Evolutionary conservation across 2,329 filamentous ascomycete genomes (phyloP).

Genomic region (Scortechinia acanthostroma): DNA sequence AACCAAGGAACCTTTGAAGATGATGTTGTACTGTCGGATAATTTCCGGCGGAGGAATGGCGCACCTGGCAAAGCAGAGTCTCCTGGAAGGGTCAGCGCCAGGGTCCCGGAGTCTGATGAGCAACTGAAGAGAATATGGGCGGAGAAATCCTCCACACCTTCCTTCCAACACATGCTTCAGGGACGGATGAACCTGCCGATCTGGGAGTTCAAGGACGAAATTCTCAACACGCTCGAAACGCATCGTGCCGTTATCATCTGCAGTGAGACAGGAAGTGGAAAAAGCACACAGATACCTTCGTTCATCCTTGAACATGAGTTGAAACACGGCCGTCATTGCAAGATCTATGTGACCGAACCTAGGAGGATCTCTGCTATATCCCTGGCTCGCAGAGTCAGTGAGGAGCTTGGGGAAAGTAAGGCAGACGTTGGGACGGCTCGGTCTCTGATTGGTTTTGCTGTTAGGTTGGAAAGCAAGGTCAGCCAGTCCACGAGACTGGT

Average conservation of each 20-base stretch:
- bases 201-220: slow-evolving; percentile 74
- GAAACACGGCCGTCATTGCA: slow-evolving; percentile 72
- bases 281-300: slow-evolving; percentile 93
- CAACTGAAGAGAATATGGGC: slow-evolving; percentile 36
- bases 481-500: slow-evolving; percentile 76
- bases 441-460: slow-evolving; percentile 89
- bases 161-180: slow-evolving; percentile 74
- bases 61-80: slow-evolving; percentile 24
- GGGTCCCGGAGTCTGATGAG: slow-evolving; percentile 20
- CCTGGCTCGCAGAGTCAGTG: slow-evolving; percentile 82
- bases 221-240: slow-evolving; percentile 69
- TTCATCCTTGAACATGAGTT: slow-evolving; percentile 89
- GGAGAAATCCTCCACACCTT: slow-evolving; percentile 44
- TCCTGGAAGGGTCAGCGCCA: slow-evolving; percentile 22
- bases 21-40: slow-evolving; percentile 69
- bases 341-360: slow-evolving; percentile 92
- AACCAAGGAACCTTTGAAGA: slow-evolving; percentile 66
- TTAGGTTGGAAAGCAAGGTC: slow-evolving; percentile 82
- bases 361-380: slow-evolving; percentile 94
- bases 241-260: slow-evolving; percentile 89
- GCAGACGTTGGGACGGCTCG: slow-evolving; percentile 74
- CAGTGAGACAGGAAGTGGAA: slow-evolving; percentile 89
- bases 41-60: slow-evolving; percentile 38
- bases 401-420: slow-evolving; percentile 82
- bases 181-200: slow-evolving; percentile 79